phyloP scores from a whole-genome alignment of 2,329 filamentous ascomycete species.

The Hypoxylon sp. region DNA sequence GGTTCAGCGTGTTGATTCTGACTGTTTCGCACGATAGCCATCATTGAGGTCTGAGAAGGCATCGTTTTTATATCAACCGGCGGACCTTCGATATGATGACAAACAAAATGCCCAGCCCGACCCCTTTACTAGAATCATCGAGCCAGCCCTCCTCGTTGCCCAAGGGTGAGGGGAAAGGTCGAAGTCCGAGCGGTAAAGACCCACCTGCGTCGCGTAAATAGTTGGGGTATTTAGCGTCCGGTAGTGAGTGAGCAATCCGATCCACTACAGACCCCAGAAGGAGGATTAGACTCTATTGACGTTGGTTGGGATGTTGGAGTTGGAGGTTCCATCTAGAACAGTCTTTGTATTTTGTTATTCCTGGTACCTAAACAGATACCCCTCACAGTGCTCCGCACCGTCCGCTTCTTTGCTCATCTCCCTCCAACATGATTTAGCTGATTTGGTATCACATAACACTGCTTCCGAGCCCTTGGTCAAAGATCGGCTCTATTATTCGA shows the following conservation, averaged over 20 bases:
- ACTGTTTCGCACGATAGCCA: constrained; percentile 8
- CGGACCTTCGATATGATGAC: constrained; percentile 8
- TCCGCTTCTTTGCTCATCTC: not conserved
- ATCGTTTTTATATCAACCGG: constrained; percentile 6
- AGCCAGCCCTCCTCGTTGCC: not conserved
- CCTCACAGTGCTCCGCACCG: constrained; percentile 8
- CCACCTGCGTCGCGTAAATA: not conserved
- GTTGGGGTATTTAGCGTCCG: not conserved
- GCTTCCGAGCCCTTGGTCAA: too few species aligned
- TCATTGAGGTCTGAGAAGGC: constrained; percentile 17
- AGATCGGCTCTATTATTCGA: too few species aligned
- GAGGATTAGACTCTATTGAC: not conserved
- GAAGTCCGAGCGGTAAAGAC: not conserved
- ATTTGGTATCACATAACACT: not conserved
- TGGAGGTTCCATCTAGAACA: not conserved
- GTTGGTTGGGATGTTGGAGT: not conserved
- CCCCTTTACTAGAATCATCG: not conserved
- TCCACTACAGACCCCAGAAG: not conserved
- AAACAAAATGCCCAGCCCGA: constrained; percentile 16
- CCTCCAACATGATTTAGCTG: not conserved
- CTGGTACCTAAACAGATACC: not conserved
- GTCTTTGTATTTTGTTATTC: not conserved
- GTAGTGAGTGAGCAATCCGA: not conserved
- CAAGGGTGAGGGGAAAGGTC: not conserved
- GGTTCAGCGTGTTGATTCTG: constrained; percentile 10